A percentile compares a stretch with the other conserved stretches of the same genome.
phyloP scores from a whole-genome alignment of 495 filamentous ascomycete genomes.

The Patellaria atrata region DNA sequence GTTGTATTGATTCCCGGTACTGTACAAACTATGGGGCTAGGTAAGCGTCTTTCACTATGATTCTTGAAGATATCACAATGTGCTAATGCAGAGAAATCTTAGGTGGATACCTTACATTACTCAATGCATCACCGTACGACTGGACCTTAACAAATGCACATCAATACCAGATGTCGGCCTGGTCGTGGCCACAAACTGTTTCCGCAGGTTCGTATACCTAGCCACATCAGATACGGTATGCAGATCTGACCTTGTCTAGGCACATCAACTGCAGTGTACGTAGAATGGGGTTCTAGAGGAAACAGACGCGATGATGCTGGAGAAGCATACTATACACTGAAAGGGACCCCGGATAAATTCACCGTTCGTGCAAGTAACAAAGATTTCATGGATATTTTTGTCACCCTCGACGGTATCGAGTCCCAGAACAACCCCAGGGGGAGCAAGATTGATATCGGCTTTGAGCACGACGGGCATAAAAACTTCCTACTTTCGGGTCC shows the following conservation, averaged over 20 bases:
- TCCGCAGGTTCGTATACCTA: conserved; percentile 8
- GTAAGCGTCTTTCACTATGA: no score
- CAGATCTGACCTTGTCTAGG: conserved; percentile 2
- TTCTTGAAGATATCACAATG: no score
- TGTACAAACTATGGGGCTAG: no score
- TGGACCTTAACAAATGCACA: conserved; percentile 15
- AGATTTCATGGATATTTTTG: conserved; percentile 8
- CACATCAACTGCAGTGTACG: conserved; percentile 11
- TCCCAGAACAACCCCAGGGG: conserved; percentile 12
- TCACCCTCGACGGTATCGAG: conserved; percentile 7
- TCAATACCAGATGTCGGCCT: conserved; percentile 17
- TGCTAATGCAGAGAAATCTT: no score
- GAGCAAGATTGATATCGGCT: conserved; percentile 12
- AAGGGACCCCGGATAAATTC: conserved; percentile 10
- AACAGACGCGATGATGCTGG: conserved; percentile 13
- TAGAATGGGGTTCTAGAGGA: conserved; percentile 13
- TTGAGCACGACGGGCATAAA: conserved; percentile 14
- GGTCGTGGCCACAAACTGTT: conserved; percentile 17
- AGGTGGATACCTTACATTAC: conserved; percentile 17
- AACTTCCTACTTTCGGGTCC: conserved; percentile 17
- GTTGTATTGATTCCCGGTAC: no score
- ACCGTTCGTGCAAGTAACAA: conserved; percentile 7
- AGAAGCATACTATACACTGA: conserved; percentile 16
- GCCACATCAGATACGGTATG: not conserved
- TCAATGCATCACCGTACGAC: conserved; percentile 18